Base-by-base conservation (phyloP, 2,329 filamentous ascomycete species). In the Juglanconis oblonga region DNA sequence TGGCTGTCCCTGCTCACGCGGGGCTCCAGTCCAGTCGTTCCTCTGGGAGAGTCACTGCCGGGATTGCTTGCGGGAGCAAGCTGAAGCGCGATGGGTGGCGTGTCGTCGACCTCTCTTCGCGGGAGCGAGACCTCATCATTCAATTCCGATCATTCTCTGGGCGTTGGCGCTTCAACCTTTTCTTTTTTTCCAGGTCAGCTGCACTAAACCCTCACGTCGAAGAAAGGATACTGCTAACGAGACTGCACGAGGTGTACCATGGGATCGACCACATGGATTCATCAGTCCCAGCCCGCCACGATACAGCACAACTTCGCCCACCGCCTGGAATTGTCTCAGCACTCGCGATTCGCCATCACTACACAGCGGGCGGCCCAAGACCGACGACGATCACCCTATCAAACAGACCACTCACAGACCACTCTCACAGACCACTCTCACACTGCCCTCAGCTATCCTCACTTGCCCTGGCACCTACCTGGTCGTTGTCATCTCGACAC, bases 101-200 rank as follows among this genome's bases (percentile, higher is more conserved):
- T 71, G 66, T 59, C 60, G 64, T 61, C 54, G 53, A 57, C 57
- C 38, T 58, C 58, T 36, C 54, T 52, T 58, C 56, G 55, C 62
- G 59, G 57, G 45, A 48, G 57, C 44, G 48, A 48, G 64, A 57
- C 57, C 52, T 59, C 64, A 69, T 66, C 66, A 68, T 71, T 66
- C 69, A 67, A 71, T 71, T 71, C 69, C 67, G 69, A 70, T 71
- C 64, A 71, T 64, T 67, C 69, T 71, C 65, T 69, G 67, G 68
- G 66, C 68, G 69, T 67, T 67, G 65, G 63, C 64, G 64, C 68
- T 69, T 70, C 69, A 70, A 58, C 50, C 52, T 53, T 62, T 67
- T 67, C 65, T 65, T 49, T 55, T 38, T 38, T 48, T 52, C 24
- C 57, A 68, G 69, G 69, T 71, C 66, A 68, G 69, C 63, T 47